These are phyloP conservation scores for Candida boleticola DNA, from an alignment of 805 yeast genomes.

Conservation along the genomic window DNA sequence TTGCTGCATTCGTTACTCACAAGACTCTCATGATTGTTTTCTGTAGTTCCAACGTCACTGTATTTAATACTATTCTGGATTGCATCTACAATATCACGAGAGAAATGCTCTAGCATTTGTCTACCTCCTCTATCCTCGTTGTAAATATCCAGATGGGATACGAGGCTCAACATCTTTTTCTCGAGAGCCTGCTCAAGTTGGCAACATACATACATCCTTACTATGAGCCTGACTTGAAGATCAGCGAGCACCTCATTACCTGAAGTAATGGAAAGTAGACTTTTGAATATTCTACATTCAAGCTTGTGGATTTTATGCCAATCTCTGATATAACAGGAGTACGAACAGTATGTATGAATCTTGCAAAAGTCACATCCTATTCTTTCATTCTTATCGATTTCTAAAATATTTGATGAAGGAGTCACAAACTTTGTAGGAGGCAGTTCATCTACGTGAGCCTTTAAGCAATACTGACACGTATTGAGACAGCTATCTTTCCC, in stretches of 20 bases:
- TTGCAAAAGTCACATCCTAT: slow-evolving; percentile 7
- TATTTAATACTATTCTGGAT: not conserved
- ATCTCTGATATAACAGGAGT: slow-evolving; percentile 2
- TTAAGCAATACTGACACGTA: slow-evolving; percentile 6
- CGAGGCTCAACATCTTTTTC: not conserved
- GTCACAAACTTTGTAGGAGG: not conserved
- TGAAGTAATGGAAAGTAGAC: not conserved
- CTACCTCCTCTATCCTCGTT: not conserved
- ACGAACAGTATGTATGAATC: slow-evolving; percentile 1
- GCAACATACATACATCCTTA: slow-evolving; percentile 1
- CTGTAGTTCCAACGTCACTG: too few relatives aligned
- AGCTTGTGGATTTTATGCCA: slow-evolving; percentile 1
- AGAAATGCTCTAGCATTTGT: not conserved
- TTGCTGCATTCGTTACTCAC: too few relatives aligned
- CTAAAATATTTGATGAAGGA: not conserved
- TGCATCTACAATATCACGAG: not conserved
- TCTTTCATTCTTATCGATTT: not conserved
- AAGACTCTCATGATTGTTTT: not conserved
- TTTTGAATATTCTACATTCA: slow-evolving; percentile 3
- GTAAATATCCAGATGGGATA: not conserved
- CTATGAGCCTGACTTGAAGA: not conserved
- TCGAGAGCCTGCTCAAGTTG: not conserved
- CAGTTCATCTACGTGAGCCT: not conserved
- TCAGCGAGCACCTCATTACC: not conserved
- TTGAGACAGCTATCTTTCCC: slow-evolving; percentile 3